Evolutionary conservation across 306 rosid species (phyloP), one percentile per base, ranked within the genome.

Genomic region (Begonia fuchsioides): DNA sequence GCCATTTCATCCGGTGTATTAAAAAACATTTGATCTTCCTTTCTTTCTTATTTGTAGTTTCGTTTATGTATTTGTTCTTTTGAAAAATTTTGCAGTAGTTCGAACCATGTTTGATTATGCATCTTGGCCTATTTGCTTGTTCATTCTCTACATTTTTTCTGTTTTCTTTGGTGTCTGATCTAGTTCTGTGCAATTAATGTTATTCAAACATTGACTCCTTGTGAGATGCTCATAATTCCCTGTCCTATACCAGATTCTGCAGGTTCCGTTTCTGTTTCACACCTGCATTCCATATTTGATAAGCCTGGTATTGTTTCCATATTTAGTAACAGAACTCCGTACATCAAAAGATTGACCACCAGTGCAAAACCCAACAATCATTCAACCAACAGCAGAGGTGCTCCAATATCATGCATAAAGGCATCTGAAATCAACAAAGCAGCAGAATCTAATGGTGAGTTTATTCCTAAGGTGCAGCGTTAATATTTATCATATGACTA

Each of bases 361-460:
- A 63, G 73, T 41, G 68, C 64, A 61, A 80, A 70, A 75, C 69
- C 53, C 55, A 39, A 60, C 38, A 58, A 52, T 62, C 66, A 62
- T 53, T 56, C 58, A 38, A 59, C 49, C 57, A 79, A 50, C 71
- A 68, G 61, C 62, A 85, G 62, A 65, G 74, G 58, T 47, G 48
- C 69, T 17, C 53, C 49, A 41, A 67, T 77, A 35, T 66, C 78
- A 32, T 78, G 88, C 70, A 61, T 63, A 56, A 79, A 92, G 68
- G 39, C 83, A 55, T 61, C 84, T 13, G 96, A 85, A 48, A 65
- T 78, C 52, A 38, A 67, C 50, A 71, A 65, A 61, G 50, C 67
- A 53, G 54, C 68, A 40, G 73, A 73, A 26, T 72, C 87, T 44
- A 70, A 71, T 26, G 94, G 98, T 92, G 55, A 54, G 78, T 41